Base-by-base conservation (phyloP, 225 moss, liverwort and hornwort genomes). In the Climacium dendroides region DNA sequence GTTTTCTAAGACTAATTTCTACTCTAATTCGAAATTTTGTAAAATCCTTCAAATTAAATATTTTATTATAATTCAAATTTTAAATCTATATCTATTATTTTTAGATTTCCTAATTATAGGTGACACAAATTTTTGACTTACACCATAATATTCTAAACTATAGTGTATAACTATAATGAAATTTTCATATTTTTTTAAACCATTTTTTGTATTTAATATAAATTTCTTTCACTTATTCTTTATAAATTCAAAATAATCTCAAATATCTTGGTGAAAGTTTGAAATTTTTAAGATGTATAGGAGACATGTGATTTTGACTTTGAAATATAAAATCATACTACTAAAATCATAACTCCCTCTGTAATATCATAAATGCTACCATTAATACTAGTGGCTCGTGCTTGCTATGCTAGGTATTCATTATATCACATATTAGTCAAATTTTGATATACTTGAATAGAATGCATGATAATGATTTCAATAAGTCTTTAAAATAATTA, bases 91-190 rank as follows among this genome's bases (percentile, higher is more conserved):
- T 19, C 35, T 18, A 17, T 65, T 65, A 7, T 65, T 34, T 66
- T 1, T 4, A 61, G 1, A 37, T 67, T 67, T 37, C 12, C 11
- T 12, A 67, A 37, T 37, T 48, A 13, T 48, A 48, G 12, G 7
- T 22, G 6, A 67, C 0, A 7, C 7, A 0, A 2, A 23, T 37
- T 23, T 67, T 13, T 39, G 7, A 1, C 39, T 67, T 18, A 18
- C 4, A 7, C 13, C 4, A 23, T 13, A 23, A 37, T 67, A 13
- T 23, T 67, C 0, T 37, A 37, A 23, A 39, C 7, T 23, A 13
- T 13, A 13, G 2, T 11, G 7, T 22, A 22, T 4, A 66, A 3
- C 3, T 22, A 12, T 7, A 12, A 3, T 12, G 1, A n/a, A 37
- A 22, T 22, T 11, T 66, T 37, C 4, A 32, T 0, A 66, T 4